Base-by-base conservation (phyloP, 2,329 filamentous ascomycete genomes). In the Fusarium dlaminii region DNA sequence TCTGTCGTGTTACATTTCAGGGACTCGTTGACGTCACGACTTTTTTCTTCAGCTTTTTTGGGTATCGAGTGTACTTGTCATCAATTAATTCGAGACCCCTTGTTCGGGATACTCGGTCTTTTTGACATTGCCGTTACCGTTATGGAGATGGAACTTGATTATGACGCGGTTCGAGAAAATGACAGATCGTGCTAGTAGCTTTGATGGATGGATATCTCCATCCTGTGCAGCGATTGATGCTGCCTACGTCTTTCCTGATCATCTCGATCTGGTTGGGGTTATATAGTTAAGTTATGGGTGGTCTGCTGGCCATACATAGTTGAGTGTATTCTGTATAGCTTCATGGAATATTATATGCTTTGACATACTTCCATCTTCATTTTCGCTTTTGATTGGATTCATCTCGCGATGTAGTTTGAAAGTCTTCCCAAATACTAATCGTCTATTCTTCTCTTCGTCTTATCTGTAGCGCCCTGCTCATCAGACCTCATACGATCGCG, bases 21-120 rank as follows among this genome's bases (percentile, higher is more conserved):
- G 51, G 36, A 51, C 32, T 59, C 71, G 71, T 74, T 74, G 71
- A 74, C 71, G 71, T 74, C 71, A 74, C 64, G 60, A 73, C 70
- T 73, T 61, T 69, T 56, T 36, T 32, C 18, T 58, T 70, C 54
- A 18, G 8, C 55, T 29, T n/a, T n/a, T 58, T 58, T 12, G 24
- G 55, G 24, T n/a, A 58, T 58, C 30, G 34, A 69, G 65, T 72
- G 58, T 51, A 58, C 63, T 68, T 64, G 67, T 74, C 71, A 61
- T 73, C 36, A 65, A 65, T 42, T 40, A 22, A n/a, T 14, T 24
- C n/a, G 22, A 36, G 51, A 39, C 37, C 59, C 59, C 36, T 54
- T 30, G 13, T 15, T 34, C 30, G 42, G 49, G 51, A 15, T 42
- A 58, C 18, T 66, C 59, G 67, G 59, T 29, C 51, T 69, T 70